These are phyloP conservation scores for Calonectria pseudoreteaudii DNA, from an alignment of 2,329 filamentous ascomycete species.

Conservation along the genomic window DNA sequence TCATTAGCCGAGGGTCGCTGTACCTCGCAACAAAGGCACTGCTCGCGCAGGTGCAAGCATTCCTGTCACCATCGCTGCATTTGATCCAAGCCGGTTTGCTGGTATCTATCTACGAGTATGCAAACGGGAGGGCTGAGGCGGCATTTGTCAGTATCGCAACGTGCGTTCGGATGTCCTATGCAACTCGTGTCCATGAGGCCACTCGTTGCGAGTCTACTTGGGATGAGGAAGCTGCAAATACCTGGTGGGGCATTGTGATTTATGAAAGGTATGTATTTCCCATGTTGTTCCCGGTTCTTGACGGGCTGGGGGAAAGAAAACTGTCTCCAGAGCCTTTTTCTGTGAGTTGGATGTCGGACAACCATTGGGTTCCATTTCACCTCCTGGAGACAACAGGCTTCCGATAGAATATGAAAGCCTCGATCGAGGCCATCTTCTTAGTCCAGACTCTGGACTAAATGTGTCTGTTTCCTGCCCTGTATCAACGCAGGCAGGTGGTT, in stretches of 20 bases:
- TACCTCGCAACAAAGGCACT: not conserved
- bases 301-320: too few relatives aligned
- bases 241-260: not conserved
- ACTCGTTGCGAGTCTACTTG: not conserved
- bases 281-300: not conserved
- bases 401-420: not conserved
- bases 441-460: not conserved
- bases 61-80: not conserved
- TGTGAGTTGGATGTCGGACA: not conserved
- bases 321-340: not conserved
- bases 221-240: not conserved
- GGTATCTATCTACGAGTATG: not conserved
- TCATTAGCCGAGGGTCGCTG: not conserved
- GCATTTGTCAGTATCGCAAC: not conserved
- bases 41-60: not conserved
- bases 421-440: not conserved
- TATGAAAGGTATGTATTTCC: not conserved
- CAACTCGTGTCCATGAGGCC: not conserved
- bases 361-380: not conserved
- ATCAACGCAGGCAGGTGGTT: not conserved
- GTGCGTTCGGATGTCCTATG: not conserved
- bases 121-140: not conserved
- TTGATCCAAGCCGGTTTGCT: not conserved
- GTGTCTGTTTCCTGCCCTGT: not conserved
- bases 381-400: not conserved